phyloP scores from a whole-genome alignment of 2,329 filamentous ascomycete genomes.

The Fusarium hainanense region DNA sequence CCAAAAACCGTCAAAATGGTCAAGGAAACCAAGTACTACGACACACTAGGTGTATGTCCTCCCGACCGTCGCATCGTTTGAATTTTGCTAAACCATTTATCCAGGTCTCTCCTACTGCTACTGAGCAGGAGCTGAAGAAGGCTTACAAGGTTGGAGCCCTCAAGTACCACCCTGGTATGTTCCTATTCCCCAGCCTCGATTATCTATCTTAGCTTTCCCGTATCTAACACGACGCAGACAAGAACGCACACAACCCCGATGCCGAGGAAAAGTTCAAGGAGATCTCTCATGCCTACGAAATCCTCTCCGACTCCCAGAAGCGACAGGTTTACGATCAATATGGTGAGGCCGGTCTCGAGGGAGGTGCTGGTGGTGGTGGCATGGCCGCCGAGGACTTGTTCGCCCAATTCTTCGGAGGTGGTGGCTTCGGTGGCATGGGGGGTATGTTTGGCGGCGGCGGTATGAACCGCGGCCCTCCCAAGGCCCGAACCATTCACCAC shows the following conservation, averaged over 20 bases:
- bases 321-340: slow-evolving; percentile 94
- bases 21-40: slow-evolving; percentile 83
- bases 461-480: slow-evolving; percentile 81
- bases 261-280: slow-evolving; percentile 99
- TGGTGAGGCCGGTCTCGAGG: slow-evolving; percentile 95
- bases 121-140: slow-evolving; percentile 89
- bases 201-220: background rate
- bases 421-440: slow-evolving; percentile 66
- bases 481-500: slow-evolving; percentile 97
- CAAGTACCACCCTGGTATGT: slow-evolving; percentile 84
- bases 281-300: slow-evolving; percentile 93
- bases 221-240: slow-evolving; percentile 69
- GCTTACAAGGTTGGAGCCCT: slow-evolving; percentile 86
- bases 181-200: slow-evolving; percentile 44
- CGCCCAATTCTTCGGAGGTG: slow-evolving; percentile 92
- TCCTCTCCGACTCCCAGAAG: slow-evolving; percentile 92
- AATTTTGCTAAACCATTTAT: slow-evolving; percentile 32
- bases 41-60: slow-evolving; percentile 76
- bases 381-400: slow-evolving; percentile 98
- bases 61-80: background rate
- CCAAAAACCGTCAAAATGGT: slow-evolving; percentile 68
- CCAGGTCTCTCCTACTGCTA: slow-evolving; percentile 81
- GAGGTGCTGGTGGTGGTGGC: slow-evolving; percentile 79
- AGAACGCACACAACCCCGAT: slow-evolving; percentile 93
- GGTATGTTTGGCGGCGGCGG: slow-evolving; percentile 76